Base-by-base conservation (phyloP, 306 rosid species). In the Rosa chinensis region DNA sequence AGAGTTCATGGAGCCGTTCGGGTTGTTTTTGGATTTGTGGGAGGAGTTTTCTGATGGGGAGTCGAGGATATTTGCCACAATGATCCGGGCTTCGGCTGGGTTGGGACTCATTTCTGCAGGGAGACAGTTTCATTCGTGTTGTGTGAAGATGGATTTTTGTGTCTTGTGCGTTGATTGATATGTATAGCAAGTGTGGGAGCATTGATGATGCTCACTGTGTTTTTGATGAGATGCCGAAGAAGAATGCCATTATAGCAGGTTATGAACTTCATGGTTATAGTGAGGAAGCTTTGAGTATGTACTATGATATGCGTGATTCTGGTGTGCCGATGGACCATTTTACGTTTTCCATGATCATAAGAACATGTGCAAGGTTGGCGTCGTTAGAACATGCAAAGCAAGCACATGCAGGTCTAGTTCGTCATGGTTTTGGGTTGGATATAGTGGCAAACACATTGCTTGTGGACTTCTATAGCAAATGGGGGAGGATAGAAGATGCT, bases 381-480 rank as follows among this genome's bases (percentile, higher is more conserved):
- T 94, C 96, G 8, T 76, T 87, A 28, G 90, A 86, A 49, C 93
- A 89, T 45, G 97, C 94, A 14, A 92, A 87, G 83, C 97, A 94
- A 87, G 94, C 90, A 72, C 98, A 92, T 59, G 98, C 98, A 10
- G 91, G 92, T 32, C 81, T 94, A 63, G 82, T 94, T 87, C 96
- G 98, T 21, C 93, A 82, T 55, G 98, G 97, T 53, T 90, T 82
- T 72, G 97, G 91, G 63, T 85, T 85, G 48, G 97, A 94, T 66
- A 45, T 87, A 50, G 97, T 94, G 73, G 97, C 97, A 1, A 94
- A 88, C 86, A 85, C 98, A 4, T 78, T 93, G 21, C 94, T 94
- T 5, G 93, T 92, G 68, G 96, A 94, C 84, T 92, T 94, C 84
- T 94, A 94, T 73, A 82, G 98, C 90, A 94, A 94, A 86, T 92